Base-by-base conservation (phyloP, 2,329 filamentous ascomycete species). In the Penicillium nordicum region DNA sequence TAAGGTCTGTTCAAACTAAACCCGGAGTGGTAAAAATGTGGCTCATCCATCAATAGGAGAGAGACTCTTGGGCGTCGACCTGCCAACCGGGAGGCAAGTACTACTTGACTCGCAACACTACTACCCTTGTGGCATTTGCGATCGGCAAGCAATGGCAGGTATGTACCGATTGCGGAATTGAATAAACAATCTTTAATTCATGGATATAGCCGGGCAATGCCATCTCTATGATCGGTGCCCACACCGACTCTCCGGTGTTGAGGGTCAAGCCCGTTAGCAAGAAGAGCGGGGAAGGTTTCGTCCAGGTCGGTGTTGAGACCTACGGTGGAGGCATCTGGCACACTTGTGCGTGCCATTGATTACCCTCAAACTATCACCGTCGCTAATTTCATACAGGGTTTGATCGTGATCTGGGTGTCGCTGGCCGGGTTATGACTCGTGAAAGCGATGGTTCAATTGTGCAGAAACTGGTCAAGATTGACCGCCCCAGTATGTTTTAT, bases 291-390 rank as follows among this genome's bases (percentile, higher is more conserved):
- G 88, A 89, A 62, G 93, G 93, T 12, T 99, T 94, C 74, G 77
- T 97, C 61, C 94, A 99, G 76, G 87, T 99, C 55, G 94, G 92
- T 51, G 93, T 97, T 50, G 94, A 99, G 80, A 93, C 91, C 1
- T 99, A 99, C 70, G 94, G 94, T 51, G 94, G 94, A 59, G 94
- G 94, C 54, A 87, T 97, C 69, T 97, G 93, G 93, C 92, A 97
- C 76, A 96, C 90, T 45, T 99, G 86, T 79, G 58, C 48, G 68
- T 62, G 23, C 45, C 9, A n/a, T 4, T 21, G 7, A 46, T 7
- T 10, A 9, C 38, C 34, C n/a, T 45, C n/a, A 23, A 25, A 9
- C 21, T 27, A 36, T 43, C 21, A 10, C 6, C 18, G 2, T 49
- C 43, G 41, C 62, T 68, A 54, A 68, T 36, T 23, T 9, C 10